A percentile compares a stretch with the other conserved stretches of the same genome.
phyloP scores from a whole-genome alignment of 768 basidiomycete species.

The Strobilomyces confusus region DNA sequence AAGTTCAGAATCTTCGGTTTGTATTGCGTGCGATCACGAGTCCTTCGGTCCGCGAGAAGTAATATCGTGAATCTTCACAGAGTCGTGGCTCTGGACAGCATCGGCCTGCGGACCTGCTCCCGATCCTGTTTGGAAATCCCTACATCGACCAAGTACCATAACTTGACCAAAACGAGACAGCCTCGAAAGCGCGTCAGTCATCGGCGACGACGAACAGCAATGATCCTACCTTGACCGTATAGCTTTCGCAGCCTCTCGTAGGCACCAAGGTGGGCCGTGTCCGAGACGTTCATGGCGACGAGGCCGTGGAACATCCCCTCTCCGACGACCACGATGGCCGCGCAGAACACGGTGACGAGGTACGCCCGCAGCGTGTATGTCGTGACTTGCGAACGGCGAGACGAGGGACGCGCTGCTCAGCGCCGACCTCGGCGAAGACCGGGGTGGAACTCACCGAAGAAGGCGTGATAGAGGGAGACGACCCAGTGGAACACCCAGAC shows the following conservation, averaged over 20 bases:
- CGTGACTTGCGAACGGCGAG: slow-evolving; percentile 5
- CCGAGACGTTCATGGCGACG: slow-evolving; percentile 3
- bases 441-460: slow-evolving; percentile 15
- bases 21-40: no score
- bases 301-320: slow-evolving; percentile 23
- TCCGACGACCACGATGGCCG: slow-evolving; percentile 5
- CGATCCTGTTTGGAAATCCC: not conserved
- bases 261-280: slow-evolving; percentile 15
- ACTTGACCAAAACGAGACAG: slow-evolving; percentile 9
- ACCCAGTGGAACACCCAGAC: slow-evolving; percentile 26
- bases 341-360: slow-evolving; percentile 20
- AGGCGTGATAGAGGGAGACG: slow-evolving; percentile 15
- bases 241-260: slow-evolving; percentile 11
- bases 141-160: slow-evolving; percentile 18
- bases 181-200: slow-evolving; percentile 6
- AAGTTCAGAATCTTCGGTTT: not conserved
- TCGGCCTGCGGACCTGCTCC: not conserved
- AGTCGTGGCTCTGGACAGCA: slow-evolving; percentile 15
- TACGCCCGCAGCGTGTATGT: slow-evolving; percentile 14
- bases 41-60: not conserved
- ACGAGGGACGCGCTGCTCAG: not conserved
- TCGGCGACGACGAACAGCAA: not conserved
- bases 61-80: slow-evolving; percentile 4
- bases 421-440: not conserved
- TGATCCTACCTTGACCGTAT: slow-evolving; percentile 15